Percentiles rank a stretch among this genome's conserved stretches.
phyloP scores from a whole-genome alignment of 805 yeast genomes.

The Lipomyces spencermartinsiae region DNA sequence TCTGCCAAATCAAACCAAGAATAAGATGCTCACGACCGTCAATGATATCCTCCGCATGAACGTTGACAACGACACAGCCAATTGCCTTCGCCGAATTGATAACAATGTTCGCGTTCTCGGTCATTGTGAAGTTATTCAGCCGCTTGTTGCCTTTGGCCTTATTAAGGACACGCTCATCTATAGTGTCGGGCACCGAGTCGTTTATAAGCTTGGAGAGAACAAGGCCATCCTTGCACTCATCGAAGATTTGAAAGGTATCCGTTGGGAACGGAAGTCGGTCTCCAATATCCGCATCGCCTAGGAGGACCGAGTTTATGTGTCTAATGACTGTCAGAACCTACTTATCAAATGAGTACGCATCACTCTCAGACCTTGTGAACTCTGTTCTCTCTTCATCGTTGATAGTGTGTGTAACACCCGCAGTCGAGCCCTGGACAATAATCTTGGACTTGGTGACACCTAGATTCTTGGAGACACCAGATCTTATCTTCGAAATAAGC shows the following conservation, averaged over 20 bases:
- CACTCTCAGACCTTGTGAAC: constrained; percentile 60
- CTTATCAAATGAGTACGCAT: not conserved
- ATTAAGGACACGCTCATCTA: constrained; percentile 95
- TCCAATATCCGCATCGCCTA: constrained; percentile 88
- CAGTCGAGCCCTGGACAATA: constrained; percentile 81
- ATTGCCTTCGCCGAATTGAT: constrained; percentile 98
- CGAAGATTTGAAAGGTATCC: constrained; percentile 93
- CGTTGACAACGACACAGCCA: constrained; percentile 97
- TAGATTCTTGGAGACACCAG: constrained; percentile 36
- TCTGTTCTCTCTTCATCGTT: constrained; percentile 96
- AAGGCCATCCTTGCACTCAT: constrained; percentile 91
- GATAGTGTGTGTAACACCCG: constrained; percentile 94
- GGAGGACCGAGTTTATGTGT: constrained; percentile 89
- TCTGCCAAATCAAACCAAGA: constrained; percentile 96
- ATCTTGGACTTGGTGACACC: constrained; percentile 64
- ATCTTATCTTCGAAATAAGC: constrained; percentile 38
- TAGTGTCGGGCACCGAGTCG: constrained; percentile 97
- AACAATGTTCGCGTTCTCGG: constrained; percentile 96
- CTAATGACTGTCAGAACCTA: constrained; percentile 47
- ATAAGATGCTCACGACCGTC: constrained; percentile 97
- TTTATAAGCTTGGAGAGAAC: constrained; percentile 91
- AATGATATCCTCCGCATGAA: constrained; percentile 94
- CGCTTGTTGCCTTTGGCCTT: constrained; percentile 79
- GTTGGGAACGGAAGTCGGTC: constrained; percentile 87
- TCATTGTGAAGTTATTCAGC: constrained; percentile 91